These are phyloP conservation scores for Pseudogymnoascus sp. DNA, from an alignment of 2,329 filamentous ascomycete species.

Conservation along the genomic window DNA sequence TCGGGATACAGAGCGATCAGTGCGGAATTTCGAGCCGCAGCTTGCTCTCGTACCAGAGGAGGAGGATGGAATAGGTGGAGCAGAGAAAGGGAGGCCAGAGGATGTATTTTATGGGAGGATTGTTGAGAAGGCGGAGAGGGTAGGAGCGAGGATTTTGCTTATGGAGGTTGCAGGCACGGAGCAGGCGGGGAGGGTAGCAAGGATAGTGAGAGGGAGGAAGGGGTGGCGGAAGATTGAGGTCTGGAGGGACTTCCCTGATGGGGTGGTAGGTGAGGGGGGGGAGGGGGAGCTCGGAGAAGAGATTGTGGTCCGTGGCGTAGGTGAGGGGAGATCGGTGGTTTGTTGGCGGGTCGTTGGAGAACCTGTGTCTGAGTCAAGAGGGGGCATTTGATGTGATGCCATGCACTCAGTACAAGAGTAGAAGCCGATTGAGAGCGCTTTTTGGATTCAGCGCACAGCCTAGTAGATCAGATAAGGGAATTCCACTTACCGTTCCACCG, in stretches of 20 bases:
- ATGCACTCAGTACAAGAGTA: neutral
- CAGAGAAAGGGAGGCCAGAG: slow-evolving; percentile 25
- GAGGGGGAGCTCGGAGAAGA: neutral
- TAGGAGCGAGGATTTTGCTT: slow-evolving; percentile 49
- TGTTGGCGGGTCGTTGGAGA: neutral
- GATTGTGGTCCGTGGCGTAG: neutral
- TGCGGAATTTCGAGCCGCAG: slow-evolving; percentile 72
- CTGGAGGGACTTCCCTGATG: slow-evolving; percentile 62
- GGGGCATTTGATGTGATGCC: neutral
- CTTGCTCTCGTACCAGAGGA: slow-evolving; percentile 66
- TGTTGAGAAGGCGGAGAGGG: slow-evolving; percentile 42
- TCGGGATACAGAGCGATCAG: slow-evolving; percentile 59
- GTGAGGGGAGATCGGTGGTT: neutral
- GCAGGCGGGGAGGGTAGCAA: slow-evolving; percentile 59
- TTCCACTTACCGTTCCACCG: slow-evolving; percentile 3
- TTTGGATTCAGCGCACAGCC: neutral
- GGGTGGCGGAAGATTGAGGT: slow-evolving; percentile 45
- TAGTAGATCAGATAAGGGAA: neutral
- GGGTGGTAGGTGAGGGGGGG: slow-evolving; percentile 11
- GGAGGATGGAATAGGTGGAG: neutral
- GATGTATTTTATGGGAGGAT: slow-evolving; percentile 62
- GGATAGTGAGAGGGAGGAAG: slow-evolving; percentile 32
- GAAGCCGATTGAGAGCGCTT: neutral
- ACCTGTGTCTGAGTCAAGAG: neutral
- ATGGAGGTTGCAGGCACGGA: slow-evolving; percentile 64